Conservation (phyloP, 2,329 filamentous ascomycete genomes). For the Fusarium sp. region DNA sequence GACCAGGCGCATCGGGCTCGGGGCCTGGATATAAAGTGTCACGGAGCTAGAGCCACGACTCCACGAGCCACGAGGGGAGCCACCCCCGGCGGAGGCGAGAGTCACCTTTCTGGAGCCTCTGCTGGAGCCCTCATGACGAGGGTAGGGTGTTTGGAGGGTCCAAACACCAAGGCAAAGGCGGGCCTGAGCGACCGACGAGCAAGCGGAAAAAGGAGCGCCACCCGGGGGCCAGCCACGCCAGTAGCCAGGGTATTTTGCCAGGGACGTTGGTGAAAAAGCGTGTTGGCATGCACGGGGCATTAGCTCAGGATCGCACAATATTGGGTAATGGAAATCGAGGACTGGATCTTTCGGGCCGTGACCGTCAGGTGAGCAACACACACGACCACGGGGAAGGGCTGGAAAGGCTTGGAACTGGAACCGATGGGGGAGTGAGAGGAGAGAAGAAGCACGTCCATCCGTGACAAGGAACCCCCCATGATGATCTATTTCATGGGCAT, state of each 20-base stretch:
- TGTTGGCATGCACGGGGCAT: constrained; percentile 46
- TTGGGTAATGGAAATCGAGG: constrained; percentile 64
- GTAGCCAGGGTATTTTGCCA: constrained; percentile 16
- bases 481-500: constrained; percentile 5
- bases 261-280: constrained; percentile 33
- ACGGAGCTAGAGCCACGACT: constrained; percentile 19
- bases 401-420: constrained; percentile 17
- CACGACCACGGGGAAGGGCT: constrained; percentile 32
- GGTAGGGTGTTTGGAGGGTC: constrained; percentile 30
- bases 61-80: constrained; percentile 28
- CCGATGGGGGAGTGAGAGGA: constrained; percentile 5
- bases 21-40: constrained; percentile 37
- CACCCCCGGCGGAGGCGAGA: constrained; percentile 20
- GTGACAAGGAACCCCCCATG: constrained; percentile 7
- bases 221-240: constrained; percentile 21
- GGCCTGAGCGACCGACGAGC: constrained; percentile 32
- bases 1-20: constrained; percentile 29
- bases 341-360: constrained; percentile 48
- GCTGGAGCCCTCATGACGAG: constrained; percentile 31
- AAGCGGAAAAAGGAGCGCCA: constrained; percentile 30
- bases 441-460: constrained; percentile 20
- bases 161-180: constrained; percentile 37
- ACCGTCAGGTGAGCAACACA: constrained; percentile 47
- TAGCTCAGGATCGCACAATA: constrained; percentile 50
- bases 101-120: constrained; percentile 7